Conservation (phyloP, 371 early-diverging fungal species). For the Cladochytrium tenue region DNA sequence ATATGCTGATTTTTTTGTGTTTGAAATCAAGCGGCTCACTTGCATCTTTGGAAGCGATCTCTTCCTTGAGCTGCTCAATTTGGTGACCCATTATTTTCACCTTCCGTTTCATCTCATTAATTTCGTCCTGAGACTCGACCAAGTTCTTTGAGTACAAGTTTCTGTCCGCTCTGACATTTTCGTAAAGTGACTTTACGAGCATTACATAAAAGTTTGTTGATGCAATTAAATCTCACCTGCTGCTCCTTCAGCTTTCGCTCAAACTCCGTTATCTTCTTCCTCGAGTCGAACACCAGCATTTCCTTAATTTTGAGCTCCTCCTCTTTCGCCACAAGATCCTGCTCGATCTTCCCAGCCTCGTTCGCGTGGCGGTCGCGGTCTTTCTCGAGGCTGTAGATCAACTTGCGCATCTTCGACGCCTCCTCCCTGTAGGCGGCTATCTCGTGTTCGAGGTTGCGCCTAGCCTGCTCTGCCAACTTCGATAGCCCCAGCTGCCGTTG, state of each 20-base stretch:
- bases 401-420: constrained; percentile 40
- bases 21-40: constrained; percentile 24
- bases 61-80: constrained; percentile 55
- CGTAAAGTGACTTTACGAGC: constrained; percentile 40
- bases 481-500: constrained; percentile 33
- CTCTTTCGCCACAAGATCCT: constrained; percentile 27
- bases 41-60: constrained; percentile 42
- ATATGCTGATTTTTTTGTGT: too few relatives aligned
- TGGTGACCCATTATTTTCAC: constrained; percentile 57
- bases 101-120: constrained; percentile 56
- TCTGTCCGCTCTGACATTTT: constrained; percentile 52
- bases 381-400: constrained; percentile 41
- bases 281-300: constrained; percentile 47
- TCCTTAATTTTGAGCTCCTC: constrained; percentile 53
- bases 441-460: constrained; percentile 50
- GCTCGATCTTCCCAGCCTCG: constrained; percentile 35
- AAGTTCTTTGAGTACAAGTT: constrained; percentile 57
- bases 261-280: constrained; percentile 48
- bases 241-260: constrained; percentile 57
- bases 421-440: constrained; percentile 46
- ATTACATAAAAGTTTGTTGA: neutral
- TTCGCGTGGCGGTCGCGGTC: constrained; percentile 48
- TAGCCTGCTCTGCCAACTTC: constrained; percentile 42
- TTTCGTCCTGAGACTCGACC: constrained; percentile 55
- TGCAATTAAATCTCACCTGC: constrained; percentile 27